Conservation (phyloP, 345 rosid genomes). For the Microcos paniculata region DNA sequence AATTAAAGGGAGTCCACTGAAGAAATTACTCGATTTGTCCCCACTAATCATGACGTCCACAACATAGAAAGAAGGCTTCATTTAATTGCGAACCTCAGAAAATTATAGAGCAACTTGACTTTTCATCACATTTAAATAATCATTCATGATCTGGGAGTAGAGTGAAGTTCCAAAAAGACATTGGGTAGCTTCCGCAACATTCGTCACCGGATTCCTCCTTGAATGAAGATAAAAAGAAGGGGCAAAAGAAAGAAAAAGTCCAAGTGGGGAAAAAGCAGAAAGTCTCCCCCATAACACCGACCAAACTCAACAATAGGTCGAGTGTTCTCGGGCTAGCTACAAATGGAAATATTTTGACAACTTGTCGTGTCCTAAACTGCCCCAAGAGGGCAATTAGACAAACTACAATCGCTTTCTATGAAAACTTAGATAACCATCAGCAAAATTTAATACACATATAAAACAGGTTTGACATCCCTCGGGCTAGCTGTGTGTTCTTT, state of each 20-base stretch:
- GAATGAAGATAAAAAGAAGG: conserved; percentile 6
- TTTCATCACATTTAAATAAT: not conserved
- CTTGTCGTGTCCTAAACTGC: not conserved
- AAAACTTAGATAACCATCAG: not conserved
- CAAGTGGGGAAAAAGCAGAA: conserved; percentile 15
- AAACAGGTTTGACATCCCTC: not conserved
- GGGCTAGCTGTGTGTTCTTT: not conserved
- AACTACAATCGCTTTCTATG: not conserved
- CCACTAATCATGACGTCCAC: not conserved
- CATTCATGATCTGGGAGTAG: not conserved
- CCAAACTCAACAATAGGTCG: conserved; percentile 21
- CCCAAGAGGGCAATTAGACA: not conserved
- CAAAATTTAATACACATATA: not conserved
- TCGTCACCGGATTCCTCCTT: conserved; percentile 27
- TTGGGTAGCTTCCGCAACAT: conserved; percentile 11
- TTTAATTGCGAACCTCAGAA: not conserved
- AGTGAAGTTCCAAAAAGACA: conserved; percentile 19
- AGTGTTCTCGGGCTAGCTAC: conserved; percentile 10
- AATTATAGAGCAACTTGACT: conserved; percentile 3
- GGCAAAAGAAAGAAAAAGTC: not conserved
- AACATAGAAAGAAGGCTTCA: not conserved
- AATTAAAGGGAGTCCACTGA: not conserved
- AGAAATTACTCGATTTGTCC: not conserved
- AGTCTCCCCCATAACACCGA: conserved; percentile 32
- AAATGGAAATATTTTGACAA: conserved; percentile 18